Evolutionary conservation across 1,284 basidiomycete genomes (phyloP), one percentile per base, ranked within the genome.

Genomic region (Moesziomyces parantarcticus): DNA sequence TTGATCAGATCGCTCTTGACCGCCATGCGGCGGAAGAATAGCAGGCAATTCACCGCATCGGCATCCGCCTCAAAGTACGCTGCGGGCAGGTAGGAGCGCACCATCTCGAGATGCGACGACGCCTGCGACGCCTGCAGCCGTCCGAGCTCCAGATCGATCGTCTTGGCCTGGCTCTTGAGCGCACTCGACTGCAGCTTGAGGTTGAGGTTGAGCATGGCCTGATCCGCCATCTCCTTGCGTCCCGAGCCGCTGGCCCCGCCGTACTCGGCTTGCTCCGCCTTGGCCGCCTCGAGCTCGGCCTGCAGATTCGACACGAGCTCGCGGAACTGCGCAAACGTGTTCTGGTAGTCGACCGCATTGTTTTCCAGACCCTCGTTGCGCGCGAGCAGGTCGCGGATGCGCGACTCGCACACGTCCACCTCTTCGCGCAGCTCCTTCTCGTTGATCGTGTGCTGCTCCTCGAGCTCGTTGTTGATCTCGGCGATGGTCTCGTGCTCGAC

Each of bases 401-500:
- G 58, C 1, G 74, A 73, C 20, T 76, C 79, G 52, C 59, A 58
- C 20, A 63, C 54, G 47, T 76, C 91, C 43, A 98, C 88, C 59
- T 97, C 95, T 58, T 93, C 93, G 77, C 95, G 91, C 70, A 99
- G 85, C 42, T 91, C 89, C 84, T 92, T 94, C 85, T 98, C 96
- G 0, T 94, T 93, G 84, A 97, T 96, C 8, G 93, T 84, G 76
- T 99, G 96, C 79, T 92, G 94, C 85, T 99, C 96, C 84, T 99
- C 97, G 3, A 99, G 88, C 85, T 99, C 97, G 75, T 99, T 96
- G 70, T 91, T 94, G 56, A 99, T 90, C 78, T 98, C 95, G 84
- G 95, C 93, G 51, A 99, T 88, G 14, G 95, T 90, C 81, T 99
- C 96, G 16, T 97, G 89, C 80, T 99, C 96, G 81, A 98, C 96